Evolutionary conservation across 1,139 yeast species (phyloP), one percentile per base, ranked within the genome.

Genomic region (Debaryomyces sp.): DNA sequence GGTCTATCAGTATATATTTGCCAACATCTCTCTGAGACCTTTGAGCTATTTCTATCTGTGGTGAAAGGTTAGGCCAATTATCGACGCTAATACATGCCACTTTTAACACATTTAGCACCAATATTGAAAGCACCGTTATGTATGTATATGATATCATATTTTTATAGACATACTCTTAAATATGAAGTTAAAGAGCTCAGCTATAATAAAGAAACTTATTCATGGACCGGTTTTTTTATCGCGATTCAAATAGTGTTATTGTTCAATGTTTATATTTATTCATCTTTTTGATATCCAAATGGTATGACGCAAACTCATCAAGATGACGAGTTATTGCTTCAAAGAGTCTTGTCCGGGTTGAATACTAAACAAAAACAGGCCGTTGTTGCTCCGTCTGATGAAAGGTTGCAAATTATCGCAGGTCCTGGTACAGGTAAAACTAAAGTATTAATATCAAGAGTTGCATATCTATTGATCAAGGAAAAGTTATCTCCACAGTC

Each of bases 401-500:
- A 83, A 1, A 77, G 79, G 24, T 70, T 90, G 36, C 96, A 89
- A 62, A 83, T 92, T 26, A 77, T 91, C 30, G 97, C 97, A 0
- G 97, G 97, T 0, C 97, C 97, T 0, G 97, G 98, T 2, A 87
- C 84, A 0, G 92, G 92, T 5, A 88, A 91, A 64, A 91, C 97
- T 3, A 88, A 85, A 59, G 92, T 92, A 2, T 69, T 92, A 40
- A 84, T 89, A 0, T 77, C 91, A 1, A 73, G 96, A 41, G 95
- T 90, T 7, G 95, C 95, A 0, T 80, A 84, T 60, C 70, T 91
- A 32, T 59, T 89, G 22, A 55, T 81, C 2, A 67, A 76, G 9
- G 78, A 81, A 33, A 61, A 73, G 2, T 66, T 85, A 1, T 67
- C 73, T 1, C 91, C 97, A 0, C 73, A 76, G 27, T 69, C 78